These are phyloP conservation scores for Arctium minus DNA, from an alignment of 129 eudicot genomes.

Conservation along the genomic window DNA sequence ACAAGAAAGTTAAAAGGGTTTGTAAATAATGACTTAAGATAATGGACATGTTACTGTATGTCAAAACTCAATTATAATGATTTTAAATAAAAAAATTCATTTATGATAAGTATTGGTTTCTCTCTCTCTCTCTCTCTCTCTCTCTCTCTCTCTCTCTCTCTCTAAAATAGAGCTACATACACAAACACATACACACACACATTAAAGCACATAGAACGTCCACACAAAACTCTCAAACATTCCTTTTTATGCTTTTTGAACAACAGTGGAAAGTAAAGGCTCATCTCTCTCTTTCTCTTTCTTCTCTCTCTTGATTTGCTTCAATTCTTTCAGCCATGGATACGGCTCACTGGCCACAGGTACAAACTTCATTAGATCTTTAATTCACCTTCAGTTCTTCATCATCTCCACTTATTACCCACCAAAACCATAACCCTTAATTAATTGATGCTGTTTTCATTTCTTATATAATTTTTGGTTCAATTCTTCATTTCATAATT, in stretches of 20 bases:
- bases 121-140: constrained; percentile 19
- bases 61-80: neutral
- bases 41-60: neutral
- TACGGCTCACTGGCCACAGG: constrained; percentile 87
- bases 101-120: neutral
- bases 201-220: constrained; percentile 39
- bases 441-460: neutral
- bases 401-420: constrained; percentile 14
- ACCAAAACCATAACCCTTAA: neutral
- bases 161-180: constrained; percentile 9
- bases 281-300: constrained; percentile 14
- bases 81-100: neutral
- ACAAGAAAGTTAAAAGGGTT: neutral
- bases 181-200: constrained; percentile 28
- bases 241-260: constrained; percentile 41
- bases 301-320: constrained; percentile 25
- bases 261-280: constrained; percentile 38
- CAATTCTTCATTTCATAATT: constrained; percentile 7
- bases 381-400: neutral
- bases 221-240: constrained; percentile 49
- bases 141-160: constrained; percentile 11
- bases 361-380: constrained; percentile 24
- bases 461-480: neutral
- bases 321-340: constrained; percentile 45
- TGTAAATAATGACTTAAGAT: neutral